Conservation (phyloP, 2,329 filamentous ascomycete genomes). For the Colletotrichum plurivorum region DNA sequence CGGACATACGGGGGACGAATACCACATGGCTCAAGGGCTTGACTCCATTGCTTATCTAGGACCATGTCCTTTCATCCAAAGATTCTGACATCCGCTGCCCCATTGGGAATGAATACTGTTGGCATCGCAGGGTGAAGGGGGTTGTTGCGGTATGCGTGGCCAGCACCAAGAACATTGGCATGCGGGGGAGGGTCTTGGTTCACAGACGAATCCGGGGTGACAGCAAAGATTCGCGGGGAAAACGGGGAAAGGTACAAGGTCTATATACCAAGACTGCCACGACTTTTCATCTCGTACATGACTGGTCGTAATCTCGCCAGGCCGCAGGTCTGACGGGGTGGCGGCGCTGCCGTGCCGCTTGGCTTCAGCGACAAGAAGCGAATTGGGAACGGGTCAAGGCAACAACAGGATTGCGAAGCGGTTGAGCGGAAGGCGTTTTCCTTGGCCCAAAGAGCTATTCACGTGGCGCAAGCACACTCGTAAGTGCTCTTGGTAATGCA, state of each 20-base stretch:
- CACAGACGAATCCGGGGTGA: background rate
- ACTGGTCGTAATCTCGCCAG: slow-evolving; percentile 1
- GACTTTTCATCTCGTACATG: background rate
- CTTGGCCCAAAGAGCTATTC: background rate
- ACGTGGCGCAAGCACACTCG: background rate
- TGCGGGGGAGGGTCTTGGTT: slow-evolving; percentile 6
- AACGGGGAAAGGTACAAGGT: background rate
- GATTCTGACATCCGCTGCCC: background rate
- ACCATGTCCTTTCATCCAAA: background rate
- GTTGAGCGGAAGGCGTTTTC: background rate
- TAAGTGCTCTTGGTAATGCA: background rate
- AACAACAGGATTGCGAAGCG: background rate
- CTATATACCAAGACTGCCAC: background rate
- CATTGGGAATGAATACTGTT: background rate
- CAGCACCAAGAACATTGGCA: slow-evolving; percentile 8
- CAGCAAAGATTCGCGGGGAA: background rate
- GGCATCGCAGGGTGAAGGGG: background rate
- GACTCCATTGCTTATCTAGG: background rate
- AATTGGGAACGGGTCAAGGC: background rate
- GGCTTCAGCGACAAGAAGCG: background rate
- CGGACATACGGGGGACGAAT: slow-evolving; percentile 4
- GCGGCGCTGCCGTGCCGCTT: slow-evolving; percentile 4
- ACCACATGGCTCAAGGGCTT: background rate
- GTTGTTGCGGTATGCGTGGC: background rate
- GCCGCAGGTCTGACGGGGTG: slow-evolving; percentile 1